These are phyloP conservation scores for Baeospora myosura DNA, from an alignment of 1,284 basidiomycete species.

Conservation along the genomic window DNA sequence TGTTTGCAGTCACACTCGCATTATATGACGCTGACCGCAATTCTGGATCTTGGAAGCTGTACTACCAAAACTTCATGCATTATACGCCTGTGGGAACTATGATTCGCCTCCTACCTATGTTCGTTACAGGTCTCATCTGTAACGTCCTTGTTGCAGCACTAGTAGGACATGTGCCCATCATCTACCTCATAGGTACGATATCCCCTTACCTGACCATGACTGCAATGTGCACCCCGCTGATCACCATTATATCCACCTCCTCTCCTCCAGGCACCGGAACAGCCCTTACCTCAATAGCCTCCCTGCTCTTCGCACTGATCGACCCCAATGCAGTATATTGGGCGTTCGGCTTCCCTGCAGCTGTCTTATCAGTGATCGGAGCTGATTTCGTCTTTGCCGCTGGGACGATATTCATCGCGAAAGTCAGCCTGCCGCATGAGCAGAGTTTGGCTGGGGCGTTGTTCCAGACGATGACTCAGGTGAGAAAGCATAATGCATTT, in stretches of 20 bases:
- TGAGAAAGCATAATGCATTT: constrained; percentile 9
- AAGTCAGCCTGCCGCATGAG: constrained; percentile 49
- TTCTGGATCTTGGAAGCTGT: constrained; percentile 42
- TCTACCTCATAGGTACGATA: constrained; percentile 47
- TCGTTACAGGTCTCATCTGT: constrained; percentile 60
- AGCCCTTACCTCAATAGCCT: constrained; percentile 53
- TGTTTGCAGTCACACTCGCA: background rate
- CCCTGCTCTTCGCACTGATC: constrained; percentile 59
- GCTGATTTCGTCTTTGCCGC: constrained; percentile 64
- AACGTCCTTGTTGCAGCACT: constrained; percentile 64
- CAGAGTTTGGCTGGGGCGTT: constrained; percentile 59
- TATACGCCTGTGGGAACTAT: constrained; percentile 62
- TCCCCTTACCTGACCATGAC: too few species aligned
- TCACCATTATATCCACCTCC: background rate
- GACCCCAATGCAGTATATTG: constrained; percentile 47
- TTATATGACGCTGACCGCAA: too few species aligned
- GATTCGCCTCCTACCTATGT: constrained; percentile 73
- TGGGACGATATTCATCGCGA: constrained; percentile 57
- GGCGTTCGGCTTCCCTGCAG: constrained; percentile 62
- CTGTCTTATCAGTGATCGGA: constrained; percentile 57
- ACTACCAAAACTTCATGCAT: constrained; percentile 58
- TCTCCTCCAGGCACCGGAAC: constrained; percentile 42
- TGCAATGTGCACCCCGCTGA: too few species aligned
- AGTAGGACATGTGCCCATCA: constrained; percentile 47
- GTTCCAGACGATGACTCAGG: constrained; percentile 56